Base-by-base conservation (phyloP, 306 rosid genomes). In the Nissolia schottii region DNA sequence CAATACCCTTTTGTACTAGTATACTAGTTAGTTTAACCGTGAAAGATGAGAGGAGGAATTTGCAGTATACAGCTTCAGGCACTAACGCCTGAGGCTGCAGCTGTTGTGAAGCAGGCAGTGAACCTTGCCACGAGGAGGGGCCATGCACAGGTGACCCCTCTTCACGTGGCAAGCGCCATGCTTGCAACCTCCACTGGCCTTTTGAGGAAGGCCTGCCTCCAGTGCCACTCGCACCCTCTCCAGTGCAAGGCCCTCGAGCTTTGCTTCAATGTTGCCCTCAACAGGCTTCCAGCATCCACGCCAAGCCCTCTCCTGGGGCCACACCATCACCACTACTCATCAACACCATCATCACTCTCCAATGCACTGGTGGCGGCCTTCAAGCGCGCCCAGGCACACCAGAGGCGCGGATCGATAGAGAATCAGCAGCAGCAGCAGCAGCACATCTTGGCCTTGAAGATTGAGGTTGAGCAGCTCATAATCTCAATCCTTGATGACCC, bases 361-460 rank as follows among this genome's bases (percentile, higher is more conserved):
- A 92, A 92, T 40, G 98, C 98, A 34, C 64, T 92, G 71, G 90
- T 92, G 15, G 98, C 98, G 0, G 98, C 98, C 20, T 92, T 92
- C 80, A 92, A 92, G 70, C 86, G 98, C 2, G 98, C 96, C 23
- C 98, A 92, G 77, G 96, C 98, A 31, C 98, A 92, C 76, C 98
- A 92, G 12, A 84, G 96, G 11, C 98, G 98, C 0, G 98, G 98
- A 60, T 83, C 98, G 0, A 79, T 89, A 7, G 98, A 92, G 64
- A 89, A 85, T 53, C 96, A 87, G 75, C 96, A 92, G 49, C 96
- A 92, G 56, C 96, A 87, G 75, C 96, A 92, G 40, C 96, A 92
- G 3, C 92, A 94, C 38, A 86, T 92, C 73, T 25, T 89, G 13
- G 96, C 98, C 5, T 76, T 92, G 71, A 92, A 92, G 49, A 92